These are phyloP conservation scores for Byssoonygena ceratinophila DNA, from an alignment of 2,329 filamentous ascomycete species.

Conservation along the genomic window DNA sequence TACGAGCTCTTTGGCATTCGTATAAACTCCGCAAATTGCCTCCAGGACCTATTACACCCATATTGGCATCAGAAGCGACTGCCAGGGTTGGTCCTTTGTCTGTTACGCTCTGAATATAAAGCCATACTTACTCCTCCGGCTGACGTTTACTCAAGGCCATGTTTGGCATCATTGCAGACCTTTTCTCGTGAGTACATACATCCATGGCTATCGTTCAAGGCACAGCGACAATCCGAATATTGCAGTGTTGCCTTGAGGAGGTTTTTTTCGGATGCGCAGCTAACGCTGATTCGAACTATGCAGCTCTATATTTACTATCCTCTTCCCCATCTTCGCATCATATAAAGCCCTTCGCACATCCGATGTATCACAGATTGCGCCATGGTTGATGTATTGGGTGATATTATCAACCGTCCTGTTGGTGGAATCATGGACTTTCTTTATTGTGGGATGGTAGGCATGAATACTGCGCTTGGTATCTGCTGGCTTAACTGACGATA, in stretches of 20 bases:
- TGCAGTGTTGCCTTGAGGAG: too few species aligned
- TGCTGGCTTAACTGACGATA: not conserved
- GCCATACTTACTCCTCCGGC: too few species aligned
- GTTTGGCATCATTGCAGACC: slow-evolving; percentile 68
- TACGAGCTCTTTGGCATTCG: not conserved
- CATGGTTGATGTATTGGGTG: slow-evolving; percentile 99
- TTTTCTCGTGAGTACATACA: slow-evolving; percentile 56
- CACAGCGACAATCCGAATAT: not conserved
- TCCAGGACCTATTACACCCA: too few species aligned
- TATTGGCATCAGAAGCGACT: not conserved
- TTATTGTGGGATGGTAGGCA: slow-evolving; percentile 67
- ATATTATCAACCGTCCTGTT: slow-evolving; percentile 72
- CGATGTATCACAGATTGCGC: slow-evolving; percentile 76
- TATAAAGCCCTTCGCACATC: slow-evolving; percentile 95
- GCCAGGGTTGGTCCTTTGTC: not conserved
- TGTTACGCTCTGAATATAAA: too few species aligned
- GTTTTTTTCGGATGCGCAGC: slow-evolving; percentile 3
- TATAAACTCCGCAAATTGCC: too few species aligned
- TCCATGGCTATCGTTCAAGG: not conserved
- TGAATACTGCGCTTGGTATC: too few species aligned
- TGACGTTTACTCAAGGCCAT: slow-evolving; percentile 36
- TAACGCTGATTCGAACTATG: slow-evolving; percentile 21
- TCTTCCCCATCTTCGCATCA: slow-evolving; percentile 92
- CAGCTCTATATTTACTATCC: slow-evolving; percentile 76
- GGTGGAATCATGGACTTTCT: slow-evolving; percentile 76